Evolutionary conservation across 2,329 filamentous ascomycete species (phyloP).

Genomic region (Phialophora expanda): DNA sequence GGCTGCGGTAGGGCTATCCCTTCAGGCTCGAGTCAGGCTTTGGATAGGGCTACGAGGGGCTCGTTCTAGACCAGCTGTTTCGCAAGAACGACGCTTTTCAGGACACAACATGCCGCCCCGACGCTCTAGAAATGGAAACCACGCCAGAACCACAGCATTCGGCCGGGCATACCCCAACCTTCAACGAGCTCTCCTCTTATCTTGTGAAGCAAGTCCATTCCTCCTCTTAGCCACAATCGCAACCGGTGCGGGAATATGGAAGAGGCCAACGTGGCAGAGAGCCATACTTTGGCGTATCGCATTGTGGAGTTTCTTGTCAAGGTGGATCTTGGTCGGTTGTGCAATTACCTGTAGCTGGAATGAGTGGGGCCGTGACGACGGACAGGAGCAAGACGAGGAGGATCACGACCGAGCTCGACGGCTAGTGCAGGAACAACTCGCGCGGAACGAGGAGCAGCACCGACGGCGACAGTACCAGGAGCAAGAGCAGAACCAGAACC

Average conservation of each 20-base stretch:
- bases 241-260: constrained; percentile 25
- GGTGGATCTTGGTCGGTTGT: constrained; percentile 32
- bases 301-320: constrained; percentile 28
- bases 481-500: not conserved
- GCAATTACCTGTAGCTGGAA: constrained; percentile 33
- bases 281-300: constrained; percentile 27
- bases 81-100: not conserved
- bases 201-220: constrained; percentile 24
- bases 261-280: constrained; percentile 30
- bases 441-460: not conserved
- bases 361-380: constrained; percentile 27
- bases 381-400: not conserved
- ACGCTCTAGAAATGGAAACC: not conserved
- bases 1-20: not conserved
- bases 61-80: not conserved
- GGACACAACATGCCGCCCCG: constrained; percentile 23
- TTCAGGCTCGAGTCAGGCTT: not conserved
- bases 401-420: not conserved
- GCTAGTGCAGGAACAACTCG: not conserved
- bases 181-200: constrained; percentile 23
- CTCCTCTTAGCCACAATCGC: constrained; percentile 29
- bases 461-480: not conserved
- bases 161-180: constrained; percentile 30
- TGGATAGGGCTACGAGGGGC: not conserved
- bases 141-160: constrained; percentile 24